Evolutionary conservation across 2,329 filamentous ascomycete species (phyloP).

Genomic region (Parastagonospora avenae): DNA sequence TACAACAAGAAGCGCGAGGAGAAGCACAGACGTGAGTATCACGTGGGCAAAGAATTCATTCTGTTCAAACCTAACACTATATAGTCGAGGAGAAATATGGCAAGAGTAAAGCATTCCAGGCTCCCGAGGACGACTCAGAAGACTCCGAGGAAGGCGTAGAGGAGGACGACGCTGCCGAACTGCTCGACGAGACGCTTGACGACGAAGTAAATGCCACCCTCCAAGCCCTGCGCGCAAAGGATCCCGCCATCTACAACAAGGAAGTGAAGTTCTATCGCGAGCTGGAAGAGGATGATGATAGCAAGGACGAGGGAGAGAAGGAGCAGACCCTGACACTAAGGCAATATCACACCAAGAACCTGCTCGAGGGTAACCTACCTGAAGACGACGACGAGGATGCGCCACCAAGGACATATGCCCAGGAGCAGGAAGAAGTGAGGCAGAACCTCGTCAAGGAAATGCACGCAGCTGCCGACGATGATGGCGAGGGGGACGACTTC

Average conservation of each 20-base stretch:
- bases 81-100: conserved; percentile 88
- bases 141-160: conserved; percentile 65
- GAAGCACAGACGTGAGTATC: conserved; percentile 65
- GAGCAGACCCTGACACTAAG: conserved; percentile 84
- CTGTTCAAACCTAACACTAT: conserved; percentile 25
- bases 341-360: conserved; percentile 90
- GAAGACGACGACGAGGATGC: conserved; percentile 60
- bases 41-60: background rate
- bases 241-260: conserved; percentile 87
- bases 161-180: conserved; percentile 87
- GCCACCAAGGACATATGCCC: conserved; percentile 73
- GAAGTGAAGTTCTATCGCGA: conserved; percentile 77
- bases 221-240: conserved; percentile 85
- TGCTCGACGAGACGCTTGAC: conserved; percentile 85
- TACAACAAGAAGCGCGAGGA: conserved; percentile 98
- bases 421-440: conserved; percentile 87
- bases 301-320: conserved; percentile 59
- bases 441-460: conserved; percentile 79
- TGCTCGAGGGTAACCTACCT: conserved; percentile 73
- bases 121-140: conserved; percentile 58
- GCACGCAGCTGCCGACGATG: conserved; percentile 64
- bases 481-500: conserved; percentile 69
- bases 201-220: conserved; percentile 86
- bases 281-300: conserved; percentile 58
- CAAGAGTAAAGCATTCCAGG: conserved; percentile 49